These are phyloP conservation scores for Yarrowia yakushimensis DNA, from an alignment of 805 yeast species.

Conservation along the genomic window DNA sequence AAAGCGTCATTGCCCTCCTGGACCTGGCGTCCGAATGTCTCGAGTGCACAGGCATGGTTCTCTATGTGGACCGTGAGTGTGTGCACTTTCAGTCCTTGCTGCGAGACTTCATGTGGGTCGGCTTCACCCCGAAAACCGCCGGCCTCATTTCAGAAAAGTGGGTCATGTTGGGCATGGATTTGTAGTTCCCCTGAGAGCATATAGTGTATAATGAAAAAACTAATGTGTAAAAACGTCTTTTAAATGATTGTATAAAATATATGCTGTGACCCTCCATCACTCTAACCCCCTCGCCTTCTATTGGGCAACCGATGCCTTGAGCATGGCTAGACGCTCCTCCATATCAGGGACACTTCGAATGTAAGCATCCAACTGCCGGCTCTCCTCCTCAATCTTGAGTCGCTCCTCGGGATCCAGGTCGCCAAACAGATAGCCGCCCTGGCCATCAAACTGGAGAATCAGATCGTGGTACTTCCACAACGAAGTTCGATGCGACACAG, in stretches of 20 bases:
- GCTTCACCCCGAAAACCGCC: conserved; percentile 14
- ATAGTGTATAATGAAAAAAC: background rate
- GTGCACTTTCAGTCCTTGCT: conserved; percentile 3
- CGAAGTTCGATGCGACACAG: conserved; percentile 90
- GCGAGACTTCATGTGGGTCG: conserved; percentile 25
- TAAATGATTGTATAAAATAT: conserved; percentile 17
- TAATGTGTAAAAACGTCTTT: background rate
- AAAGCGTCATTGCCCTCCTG: conserved; percentile 15
- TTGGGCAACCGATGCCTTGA: conserved; percentile 35
- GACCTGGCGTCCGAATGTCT: conserved; percentile 23
- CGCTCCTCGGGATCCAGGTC: conserved; percentile 71
- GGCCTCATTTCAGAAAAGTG: conserved; percentile 20
- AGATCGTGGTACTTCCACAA: conserved; percentile 88
- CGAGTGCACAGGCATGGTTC: conserved; percentile 19
- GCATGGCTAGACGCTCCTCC: conserved; percentile 61
- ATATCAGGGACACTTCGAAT: conserved; percentile 68
- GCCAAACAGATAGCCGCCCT: conserved; percentile 61
- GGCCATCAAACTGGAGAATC: conserved; percentile 81
- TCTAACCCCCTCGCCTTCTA: background rate
- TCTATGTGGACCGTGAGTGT: conserved; percentile 10
- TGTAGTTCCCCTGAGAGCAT: background rate
- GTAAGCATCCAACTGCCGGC: conserved; percentile 62
- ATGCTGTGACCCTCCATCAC: conserved; percentile 18
- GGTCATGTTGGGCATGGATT: conserved; percentile 21
- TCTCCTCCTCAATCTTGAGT: conserved; percentile 71